Percentiles rank a stretch among this genome's conserved stretches.
These are phyloP conservation scores for Blastobotrys serpentis DNA, from an alignment of 1,139 yeast species.

Conservation along the genomic window DNA sequence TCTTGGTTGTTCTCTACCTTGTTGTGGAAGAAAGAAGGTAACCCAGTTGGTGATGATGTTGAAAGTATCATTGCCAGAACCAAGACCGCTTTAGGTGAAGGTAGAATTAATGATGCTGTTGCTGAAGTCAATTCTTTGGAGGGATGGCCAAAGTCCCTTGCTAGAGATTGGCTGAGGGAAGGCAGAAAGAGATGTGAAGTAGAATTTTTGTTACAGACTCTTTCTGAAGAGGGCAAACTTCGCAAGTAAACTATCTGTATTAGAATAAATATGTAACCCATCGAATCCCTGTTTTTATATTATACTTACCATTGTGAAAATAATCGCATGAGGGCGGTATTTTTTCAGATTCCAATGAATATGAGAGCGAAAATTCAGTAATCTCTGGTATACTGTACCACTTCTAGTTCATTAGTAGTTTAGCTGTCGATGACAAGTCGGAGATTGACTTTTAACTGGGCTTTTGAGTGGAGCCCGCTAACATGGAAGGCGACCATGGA, in stretches of 20 bases:
- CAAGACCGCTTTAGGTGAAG: slow-evolving; percentile 68
- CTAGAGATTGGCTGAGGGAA: slow-evolving; percentile 87
- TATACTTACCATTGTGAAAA: no score
- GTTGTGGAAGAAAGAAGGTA: slow-evolving; percentile 62
- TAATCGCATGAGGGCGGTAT: no score
- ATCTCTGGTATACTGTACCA: no score
- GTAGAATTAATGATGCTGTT: slow-evolving; percentile 82
- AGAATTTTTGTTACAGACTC: slow-evolving; percentile 68
- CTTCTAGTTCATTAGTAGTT: no score
- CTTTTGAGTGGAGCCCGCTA: no score
- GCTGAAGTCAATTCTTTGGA: slow-evolving; percentile 86
- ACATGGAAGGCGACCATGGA: no score
- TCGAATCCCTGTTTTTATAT: no score
- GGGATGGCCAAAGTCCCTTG: slow-evolving; percentile 91
- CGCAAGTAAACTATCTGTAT: slow-evolving; percentile 13
- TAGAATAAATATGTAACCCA: no score
- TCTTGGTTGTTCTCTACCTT: slow-evolving; percentile 75
- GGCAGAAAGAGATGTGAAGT: slow-evolving; percentile 88
- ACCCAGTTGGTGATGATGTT: slow-evolving; percentile 76
- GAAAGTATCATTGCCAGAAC: slow-evolving; percentile 90
- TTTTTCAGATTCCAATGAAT: no score
- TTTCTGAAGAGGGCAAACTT: slow-evolving; percentile 52
- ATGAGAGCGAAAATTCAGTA: no score
- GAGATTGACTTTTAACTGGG: no score
- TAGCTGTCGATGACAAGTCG: no score